phyloP scores from a whole-genome alignment of 2,329 filamentous ascomycete genomes.

The Juglanconis sp. region DNA sequence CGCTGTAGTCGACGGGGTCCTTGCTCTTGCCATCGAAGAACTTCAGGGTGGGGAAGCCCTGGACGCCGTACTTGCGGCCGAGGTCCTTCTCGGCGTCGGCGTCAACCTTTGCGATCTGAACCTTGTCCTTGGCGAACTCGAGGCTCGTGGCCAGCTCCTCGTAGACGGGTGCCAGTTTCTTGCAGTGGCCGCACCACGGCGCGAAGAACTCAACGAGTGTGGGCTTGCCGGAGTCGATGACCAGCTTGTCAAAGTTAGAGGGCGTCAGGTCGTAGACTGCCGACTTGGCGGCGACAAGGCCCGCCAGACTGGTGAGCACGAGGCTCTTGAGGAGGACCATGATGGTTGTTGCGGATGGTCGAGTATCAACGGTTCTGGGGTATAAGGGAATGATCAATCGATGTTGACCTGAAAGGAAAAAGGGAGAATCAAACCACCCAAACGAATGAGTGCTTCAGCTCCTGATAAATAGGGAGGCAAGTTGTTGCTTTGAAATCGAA shows the following conservation, averaged over 20 bases:
- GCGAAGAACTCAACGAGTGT: conserved; percentile 98
- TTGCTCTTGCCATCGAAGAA: conserved; percentile 96
- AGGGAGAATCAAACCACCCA: conserved; percentile 6
- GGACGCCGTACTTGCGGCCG: conserved; percentile 81
- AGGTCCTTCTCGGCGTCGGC: conserved; percentile 84
- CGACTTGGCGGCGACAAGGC: conserved; percentile 64
- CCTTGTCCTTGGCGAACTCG: conserved; percentile 65
- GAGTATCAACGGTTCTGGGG: background rate
- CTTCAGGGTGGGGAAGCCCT: conserved; percentile 96
- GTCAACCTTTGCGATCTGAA: conserved; percentile 93
- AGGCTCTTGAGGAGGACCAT: conserved; percentile 62
- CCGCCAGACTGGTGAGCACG: conserved; percentile 53
- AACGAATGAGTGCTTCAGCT: background rate
- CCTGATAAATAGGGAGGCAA: background rate
- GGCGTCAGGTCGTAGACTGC: conserved; percentile 88
- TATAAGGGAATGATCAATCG: background rate
- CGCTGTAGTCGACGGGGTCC: conserved; percentile 78
- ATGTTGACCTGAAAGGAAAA: background rate
- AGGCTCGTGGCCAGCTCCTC: conserved; percentile 81
- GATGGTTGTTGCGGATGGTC: conserved; percentile 22
- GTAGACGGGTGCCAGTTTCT: conserved; percentile 90
- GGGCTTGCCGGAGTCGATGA: conserved; percentile 88
- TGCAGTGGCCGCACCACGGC: conserved; percentile 99
- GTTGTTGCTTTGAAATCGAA: conserved; percentile 33
- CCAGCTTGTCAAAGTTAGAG: conserved; percentile 85